phyloP scores from a whole-genome alignment of 192 early-diverging fungal species.

The Rhizoclosmatium sp. region DNA sequence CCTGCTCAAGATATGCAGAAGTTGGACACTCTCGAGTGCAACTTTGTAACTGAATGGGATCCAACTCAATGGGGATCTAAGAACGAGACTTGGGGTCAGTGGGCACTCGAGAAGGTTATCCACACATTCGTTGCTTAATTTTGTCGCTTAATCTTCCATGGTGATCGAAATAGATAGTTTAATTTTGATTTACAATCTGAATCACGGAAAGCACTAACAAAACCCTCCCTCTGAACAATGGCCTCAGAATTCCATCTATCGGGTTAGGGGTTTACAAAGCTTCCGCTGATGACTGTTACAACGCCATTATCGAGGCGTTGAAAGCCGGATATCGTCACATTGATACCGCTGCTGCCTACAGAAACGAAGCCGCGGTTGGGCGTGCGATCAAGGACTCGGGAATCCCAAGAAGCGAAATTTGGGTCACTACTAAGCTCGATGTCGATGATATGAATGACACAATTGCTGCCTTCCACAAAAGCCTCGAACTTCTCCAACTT shows the following conservation, averaged over 20 bases:
- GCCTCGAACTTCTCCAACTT: slow-evolving; percentile 58
- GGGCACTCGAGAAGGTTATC: no score
- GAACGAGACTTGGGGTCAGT: no score
- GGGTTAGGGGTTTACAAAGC: slow-evolving; percentile 52
- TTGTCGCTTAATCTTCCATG: no score
- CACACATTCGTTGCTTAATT: no score
- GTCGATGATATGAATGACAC: slow-evolving; percentile 66
- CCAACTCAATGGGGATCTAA: slow-evolving; percentile 5
- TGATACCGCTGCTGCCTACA: slow-evolving; percentile 53
- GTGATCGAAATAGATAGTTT: no score
- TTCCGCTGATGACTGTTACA: slow-evolving; percentile 14
- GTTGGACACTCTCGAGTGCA: slow-evolving; percentile 61
- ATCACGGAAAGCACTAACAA: no score
- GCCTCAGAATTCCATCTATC: slow-evolving; percentile 39
- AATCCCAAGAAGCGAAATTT: slow-evolving; percentile 51
- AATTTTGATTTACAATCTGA: no score
- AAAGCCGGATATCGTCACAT: slow-evolving; percentile 51
- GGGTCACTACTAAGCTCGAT: slow-evolving; percentile 75
- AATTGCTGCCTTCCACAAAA: slow-evolving; percentile 58
- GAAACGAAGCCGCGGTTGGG: slow-evolving; percentile 36
- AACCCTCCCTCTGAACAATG: slow-evolving; percentile 24
- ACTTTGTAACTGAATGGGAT: slow-evolving; percentile 51
- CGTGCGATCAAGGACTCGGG: slow-evolving; percentile 34
- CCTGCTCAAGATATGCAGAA: slow-evolving; percentile 62
- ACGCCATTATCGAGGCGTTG: slow-evolving; percentile 42